phyloP scores from a whole-genome alignment of 495 filamentous ascomycete species.

The Penicillium pulvis region DNA sequence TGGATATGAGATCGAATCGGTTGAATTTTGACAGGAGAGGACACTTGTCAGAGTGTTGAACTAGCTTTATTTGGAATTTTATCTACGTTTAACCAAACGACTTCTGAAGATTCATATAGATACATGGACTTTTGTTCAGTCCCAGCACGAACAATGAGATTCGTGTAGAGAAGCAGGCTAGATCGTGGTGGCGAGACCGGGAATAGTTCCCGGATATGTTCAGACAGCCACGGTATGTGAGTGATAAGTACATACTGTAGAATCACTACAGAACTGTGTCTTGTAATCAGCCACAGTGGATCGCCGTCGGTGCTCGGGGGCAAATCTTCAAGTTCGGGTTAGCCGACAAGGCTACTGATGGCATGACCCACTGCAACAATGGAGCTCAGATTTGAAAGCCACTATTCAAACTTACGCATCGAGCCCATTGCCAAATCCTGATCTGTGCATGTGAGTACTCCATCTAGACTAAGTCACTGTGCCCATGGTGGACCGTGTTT shows the following conservation, averaged over 20 bases:
- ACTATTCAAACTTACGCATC: slow-evolving; percentile 22
- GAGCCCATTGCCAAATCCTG: slow-evolving; percentile 2
- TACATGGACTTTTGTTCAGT: neutral
- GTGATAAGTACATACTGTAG: slow-evolving; percentile 7
- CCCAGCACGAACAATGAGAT: neutral
- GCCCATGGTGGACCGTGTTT: slow-evolving; percentile 2
- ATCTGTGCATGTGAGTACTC: neutral
- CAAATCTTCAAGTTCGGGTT: slow-evolving; percentile 11
- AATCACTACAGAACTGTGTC: slow-evolving; percentile 11
- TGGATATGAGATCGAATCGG: slow-evolving; percentile 11
- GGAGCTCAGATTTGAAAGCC: slow-evolving; percentile 13
- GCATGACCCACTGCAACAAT: slow-evolving; percentile 27
- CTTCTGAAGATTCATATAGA: neutral
- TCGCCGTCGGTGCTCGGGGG: slow-evolving; percentile 21
- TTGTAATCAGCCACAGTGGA: slow-evolving; percentile 18
- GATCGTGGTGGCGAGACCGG: neutral
- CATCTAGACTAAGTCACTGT: slow-evolving; percentile 1
- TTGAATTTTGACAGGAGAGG: neutral
- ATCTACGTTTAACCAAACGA: neutral
- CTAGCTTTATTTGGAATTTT: neutral
- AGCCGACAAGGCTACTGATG: slow-evolving; percentile 17
- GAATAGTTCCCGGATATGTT: neutral
- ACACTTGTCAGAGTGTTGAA: neutral
- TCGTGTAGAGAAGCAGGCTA: neutral
- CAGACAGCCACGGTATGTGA: slow-evolving; percentile 14